These are phyloP conservation scores for Ophiobolus disseminans DNA, from an alignment of 2,329 filamentous ascomycete genomes.

Conservation along the genomic window DNA sequence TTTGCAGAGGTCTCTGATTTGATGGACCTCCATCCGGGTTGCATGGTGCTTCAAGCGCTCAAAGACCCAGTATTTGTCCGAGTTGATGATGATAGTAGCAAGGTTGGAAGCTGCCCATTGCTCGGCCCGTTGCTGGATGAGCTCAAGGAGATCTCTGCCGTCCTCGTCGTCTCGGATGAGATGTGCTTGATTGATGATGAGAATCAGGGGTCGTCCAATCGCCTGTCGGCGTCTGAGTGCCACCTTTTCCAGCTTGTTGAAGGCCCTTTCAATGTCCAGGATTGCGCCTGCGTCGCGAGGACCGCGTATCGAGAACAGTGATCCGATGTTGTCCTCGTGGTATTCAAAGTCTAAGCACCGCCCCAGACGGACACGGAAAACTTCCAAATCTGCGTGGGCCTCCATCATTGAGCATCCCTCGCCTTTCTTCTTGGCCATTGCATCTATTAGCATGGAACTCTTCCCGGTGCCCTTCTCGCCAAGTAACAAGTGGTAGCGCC, in stretches of 20 bases:
- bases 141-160: conserved; percentile 89
- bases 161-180: conserved; percentile 89
- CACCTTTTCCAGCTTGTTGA: conserved; percentile 98
- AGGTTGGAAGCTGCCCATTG: conserved; percentile 94
- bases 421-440: conserved; percentile 91
- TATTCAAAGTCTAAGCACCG: conserved; percentile 96
- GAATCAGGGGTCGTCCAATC: conserved; percentile 74
- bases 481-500: conserved; percentile 90
- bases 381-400: conserved; percentile 91
- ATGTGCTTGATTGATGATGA: conserved; percentile 95
- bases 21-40: conserved; percentile 92
- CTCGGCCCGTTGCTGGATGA: conserved; percentile 94
- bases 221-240: conserved; percentile 73
- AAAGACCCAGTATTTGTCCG: conserved; percentile 98
- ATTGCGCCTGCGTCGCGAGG: conserved; percentile 91
- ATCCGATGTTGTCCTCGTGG: conserved; percentile 96
- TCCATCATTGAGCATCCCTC: conserved; percentile 95
- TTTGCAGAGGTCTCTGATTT: conserved; percentile 83
- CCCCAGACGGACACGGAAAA: conserved; percentile 89
- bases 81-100: conserved; percentile 92
- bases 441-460: conserved; percentile 93
- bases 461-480: conserved; percentile 98
- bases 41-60: conserved; percentile 91
- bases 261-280: conserved; percentile 91
- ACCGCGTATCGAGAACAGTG: conserved; percentile 91